Percentiles rank a stretch among this genome's conserved stretches.
Evolutionary conservation across 805 yeast species (phyloP).

Genomic region (Kregervanrija delftensis): DNA sequence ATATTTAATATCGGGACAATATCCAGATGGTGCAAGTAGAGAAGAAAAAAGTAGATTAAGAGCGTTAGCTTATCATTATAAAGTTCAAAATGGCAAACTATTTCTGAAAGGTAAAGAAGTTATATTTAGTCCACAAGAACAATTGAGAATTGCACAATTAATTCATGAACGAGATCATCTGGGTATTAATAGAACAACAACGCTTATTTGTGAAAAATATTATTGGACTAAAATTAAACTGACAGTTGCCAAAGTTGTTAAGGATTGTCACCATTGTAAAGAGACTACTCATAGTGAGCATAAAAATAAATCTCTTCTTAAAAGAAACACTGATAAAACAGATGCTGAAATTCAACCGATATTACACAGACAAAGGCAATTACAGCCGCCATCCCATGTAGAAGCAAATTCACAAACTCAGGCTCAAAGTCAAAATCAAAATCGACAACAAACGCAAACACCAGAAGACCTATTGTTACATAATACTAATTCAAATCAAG

Average conservation of each 20-base stretch:
- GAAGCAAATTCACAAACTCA: not conserved
- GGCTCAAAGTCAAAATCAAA: not conserved
- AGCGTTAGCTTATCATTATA: constrained; percentile 71
- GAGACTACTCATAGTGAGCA: constrained; percentile 21
- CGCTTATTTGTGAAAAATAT: constrained; percentile 67
- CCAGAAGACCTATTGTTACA: not conserved
- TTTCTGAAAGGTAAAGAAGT: constrained; percentile 61
- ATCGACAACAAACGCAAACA: constrained; percentile 1
- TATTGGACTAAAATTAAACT: constrained; percentile 91
- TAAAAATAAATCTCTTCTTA: no score
- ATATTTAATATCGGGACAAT: constrained; percentile 76
- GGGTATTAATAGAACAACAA: constrained; percentile 85
- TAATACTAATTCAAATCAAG: no score
- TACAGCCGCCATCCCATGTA: not conserved
- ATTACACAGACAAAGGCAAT: not conserved
- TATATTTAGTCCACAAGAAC: constrained; percentile 68
- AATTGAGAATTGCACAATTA: constrained; percentile 65
- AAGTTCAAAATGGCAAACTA: constrained; percentile 62
- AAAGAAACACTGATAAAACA: not conserved
- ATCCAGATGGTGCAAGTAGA: constrained; percentile 77
- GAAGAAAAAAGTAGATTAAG: constrained; percentile 85
- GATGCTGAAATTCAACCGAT: not conserved
- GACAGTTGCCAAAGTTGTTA: constrained; percentile 73
- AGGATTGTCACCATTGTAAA: constrained; percentile 69
- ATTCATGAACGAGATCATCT: constrained; percentile 64